Evolutionary conservation across 75 land plant species (phyloP), one percentile per base, ranked within the genome.

Genomic region (Isoetes taiwanensis): DNA sequence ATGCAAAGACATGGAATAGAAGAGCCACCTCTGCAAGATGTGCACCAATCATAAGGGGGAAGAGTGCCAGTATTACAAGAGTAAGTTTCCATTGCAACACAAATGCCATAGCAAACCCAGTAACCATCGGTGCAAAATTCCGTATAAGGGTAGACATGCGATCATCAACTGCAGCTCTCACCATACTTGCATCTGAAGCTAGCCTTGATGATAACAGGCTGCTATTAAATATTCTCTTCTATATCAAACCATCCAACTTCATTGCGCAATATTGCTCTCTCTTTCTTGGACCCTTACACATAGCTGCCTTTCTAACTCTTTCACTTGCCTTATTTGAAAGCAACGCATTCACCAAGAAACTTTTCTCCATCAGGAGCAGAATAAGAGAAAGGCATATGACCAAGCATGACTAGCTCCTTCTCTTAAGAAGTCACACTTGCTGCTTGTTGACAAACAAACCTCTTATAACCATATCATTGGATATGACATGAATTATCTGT

Each of bases 161-260:
- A 19, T 46, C 50, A 19, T 23, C 50, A 19, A 46, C 50, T 5
- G 50, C 50, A 4, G 50, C 50, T 3, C 50, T 5, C 4, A 46
- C 8, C 50, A 46, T 46, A 4, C 25, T 46, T 5, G 50, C 50
- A n/a, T 46, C 50, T n/a, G 50, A 46, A 6, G 50, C 16, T 5
- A 46, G 50, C 5, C 50, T 16, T 19, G 50, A 46, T 5, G n/a
- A 5, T 23, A 46, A n/a, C 50, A 46, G 25, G 50, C 50, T 46
- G 50, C 50, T 46, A n/a, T 46, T 46, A 16, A n/a, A n/a, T n/a
- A n/a, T 46, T 46, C 50, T 46, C 50, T 16, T 46, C 50, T 46
- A 6, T 5, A 19, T 46, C 50, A n/a, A 46, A 46, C 50, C 50
- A 46, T 5, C 50, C 50, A n/a, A 46, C n/a, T n/a, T 46, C 50